phyloP scores from a whole-genome alignment of 345 rosid species.

The Gossypium herbaceum region DNA sequence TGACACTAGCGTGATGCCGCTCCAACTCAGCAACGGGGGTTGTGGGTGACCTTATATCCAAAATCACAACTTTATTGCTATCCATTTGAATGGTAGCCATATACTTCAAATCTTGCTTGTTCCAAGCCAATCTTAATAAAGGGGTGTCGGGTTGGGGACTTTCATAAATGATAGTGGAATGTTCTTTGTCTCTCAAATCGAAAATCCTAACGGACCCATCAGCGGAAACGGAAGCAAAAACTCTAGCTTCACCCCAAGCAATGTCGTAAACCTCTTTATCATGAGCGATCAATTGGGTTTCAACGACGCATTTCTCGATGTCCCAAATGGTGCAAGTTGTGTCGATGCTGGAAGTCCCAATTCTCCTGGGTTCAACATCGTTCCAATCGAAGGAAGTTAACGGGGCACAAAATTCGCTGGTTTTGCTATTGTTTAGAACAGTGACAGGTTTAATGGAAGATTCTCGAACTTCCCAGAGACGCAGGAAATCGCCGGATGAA shows the following conservation, averaged over 20 bases:
- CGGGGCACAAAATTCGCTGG: slow-evolving; percentile 77
- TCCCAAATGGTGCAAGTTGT: slow-evolving; percentile 98
- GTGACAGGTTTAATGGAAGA: slow-evolving; percentile 42
- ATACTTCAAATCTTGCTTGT: slow-evolving; percentile 71
- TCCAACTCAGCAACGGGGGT: slow-evolving; percentile 78
- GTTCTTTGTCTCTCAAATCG: slow-evolving; percentile 75
- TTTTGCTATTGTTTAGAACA: slow-evolving; percentile 67
- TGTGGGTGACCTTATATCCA: slow-evolving; percentile 69
- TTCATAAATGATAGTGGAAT: slow-evolving; percentile 75
- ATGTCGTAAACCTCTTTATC: slow-evolving; percentile 55
- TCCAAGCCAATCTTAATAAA: slow-evolving; percentile 69
- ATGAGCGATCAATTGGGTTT: slow-evolving; percentile 87
- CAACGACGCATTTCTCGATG: slow-evolving; percentile 67
- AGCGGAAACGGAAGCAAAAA: slow-evolving; percentile 77
- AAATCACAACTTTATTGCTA: slow-evolving; percentile 68
- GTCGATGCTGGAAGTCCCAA: slow-evolving; percentile 90
- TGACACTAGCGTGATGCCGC: slow-evolving; percentile 62
- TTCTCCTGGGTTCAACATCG: slow-evolving; percentile 75
- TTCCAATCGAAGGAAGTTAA: slow-evolving; percentile 97
- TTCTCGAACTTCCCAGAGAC: slow-evolving; percentile 72
- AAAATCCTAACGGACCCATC: slow-evolving; percentile 80
- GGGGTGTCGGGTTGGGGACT: slow-evolving; percentile 80
- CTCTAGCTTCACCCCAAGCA: slow-evolving; percentile 56
- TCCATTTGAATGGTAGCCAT: slow-evolving; percentile 86
- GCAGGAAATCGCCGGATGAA: slow-evolving; percentile 75